phyloP scores from a whole-genome alignment of 2,329 filamentous ascomycete genomes.

The Xylaria sp. region DNA sequence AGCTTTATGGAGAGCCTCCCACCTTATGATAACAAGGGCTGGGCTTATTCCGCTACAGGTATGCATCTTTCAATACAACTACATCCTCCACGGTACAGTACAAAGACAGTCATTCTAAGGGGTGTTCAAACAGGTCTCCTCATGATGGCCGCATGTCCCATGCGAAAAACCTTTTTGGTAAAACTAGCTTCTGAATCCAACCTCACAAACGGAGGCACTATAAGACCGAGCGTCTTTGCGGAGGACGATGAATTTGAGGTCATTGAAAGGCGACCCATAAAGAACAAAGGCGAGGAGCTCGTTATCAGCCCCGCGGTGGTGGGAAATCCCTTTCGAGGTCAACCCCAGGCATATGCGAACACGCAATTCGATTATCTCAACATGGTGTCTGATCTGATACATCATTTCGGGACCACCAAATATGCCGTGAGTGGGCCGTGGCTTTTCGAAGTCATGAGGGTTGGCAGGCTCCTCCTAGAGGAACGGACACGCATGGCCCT shows the following conservation, averaged over 20 bases:
- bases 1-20: neutral
- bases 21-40: neutral
- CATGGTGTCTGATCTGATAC: neutral
- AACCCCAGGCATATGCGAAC: neutral
- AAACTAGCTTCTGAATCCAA: neutral
- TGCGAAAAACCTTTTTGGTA: neutral
- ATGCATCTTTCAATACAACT: neutral
- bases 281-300: neutral
- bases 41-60: neutral
- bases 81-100: neutral
- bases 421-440: neutral
- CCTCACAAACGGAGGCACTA: neutral
- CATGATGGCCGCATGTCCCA: neutral
- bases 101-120: neutral
- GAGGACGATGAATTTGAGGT: neutral
- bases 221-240: neutral
- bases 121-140: neutral
- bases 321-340: neutral
- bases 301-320: neutral
- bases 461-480: neutral
- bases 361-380: neutral
- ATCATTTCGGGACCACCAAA: neutral
- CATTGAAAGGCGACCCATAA: neutral
- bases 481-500: neutral
- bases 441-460: neutral